Evolutionary conservation across 768 basidiomycete species (phyloP), one percentile per base, ranked within the genome.

Genomic region (Pleurotus ostreatus): DNA sequence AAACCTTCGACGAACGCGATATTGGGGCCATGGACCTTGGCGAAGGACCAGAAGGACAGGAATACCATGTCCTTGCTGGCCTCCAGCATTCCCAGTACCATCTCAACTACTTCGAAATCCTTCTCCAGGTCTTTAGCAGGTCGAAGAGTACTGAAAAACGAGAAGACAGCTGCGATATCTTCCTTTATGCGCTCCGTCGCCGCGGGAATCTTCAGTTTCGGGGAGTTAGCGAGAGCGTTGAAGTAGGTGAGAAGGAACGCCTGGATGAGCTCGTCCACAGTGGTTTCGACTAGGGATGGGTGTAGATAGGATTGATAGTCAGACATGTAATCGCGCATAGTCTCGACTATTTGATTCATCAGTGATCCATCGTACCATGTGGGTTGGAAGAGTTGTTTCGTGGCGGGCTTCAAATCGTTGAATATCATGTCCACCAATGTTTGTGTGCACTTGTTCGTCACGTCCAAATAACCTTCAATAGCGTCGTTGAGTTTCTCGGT

Each of bases 391-490:
- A 98, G 78, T 39, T 77, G 78, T 68, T 92, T 94, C 13, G 85
- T 89, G 8, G 89, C 95, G 0, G 89, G 85, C 68, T 88, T 92
- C 62, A 98, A 74, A 68, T 98, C 97, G 70, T 97, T 91, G 77
- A 97, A 94, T 63, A 98, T 87, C 64, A 96, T 85, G 63, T 92
- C 90, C 65, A 99, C 94, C 56, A 99, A 82, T 0, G 89, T 89
- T 63, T 96, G 91, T 18, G 90, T 94, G 76, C 95, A 98, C 68
- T 92, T 92, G 78, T 98, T 98, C 52, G 95, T 95, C 39, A 98
- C 93, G 70, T 99, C 97, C 60, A 98, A 82, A 70, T 95, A 98
- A 2, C 97, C 97, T 67, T 99, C 96, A 62, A 98, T 98, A 34
- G 95, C 94, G 60, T 96, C 90, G 74, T 97, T 98, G 51, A 98